A percentile compares a stretch with the other conserved stretches of the same genome.
Evolutionary conservation across 202 grass and related monocot species (phyloP).

Genomic region (Dendrocalamus latiflorus): DNA sequence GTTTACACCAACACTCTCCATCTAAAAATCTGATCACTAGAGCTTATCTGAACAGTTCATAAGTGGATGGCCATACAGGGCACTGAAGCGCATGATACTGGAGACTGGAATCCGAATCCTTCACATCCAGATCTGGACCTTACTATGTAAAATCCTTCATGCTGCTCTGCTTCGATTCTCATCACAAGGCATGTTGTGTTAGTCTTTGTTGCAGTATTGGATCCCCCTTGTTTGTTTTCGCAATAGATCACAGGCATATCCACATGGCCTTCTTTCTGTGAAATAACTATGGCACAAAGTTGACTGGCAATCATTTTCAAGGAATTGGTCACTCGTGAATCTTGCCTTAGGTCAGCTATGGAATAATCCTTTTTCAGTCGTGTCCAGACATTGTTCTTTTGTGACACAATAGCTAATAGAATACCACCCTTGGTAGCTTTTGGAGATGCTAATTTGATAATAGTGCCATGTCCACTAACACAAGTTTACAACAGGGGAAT

Average conservation of each 20-base stretch:
- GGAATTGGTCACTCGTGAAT: too few species aligned
- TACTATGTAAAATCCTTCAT: not conserved
- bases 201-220: too few species aligned
- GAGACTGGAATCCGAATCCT: not conserved
- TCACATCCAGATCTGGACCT: not conserved
- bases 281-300: not conserved
- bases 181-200: not conserved
- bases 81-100: too few species aligned
- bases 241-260: not conserved
- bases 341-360: too few species aligned
- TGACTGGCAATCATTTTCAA: not conserved
- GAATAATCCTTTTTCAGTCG: too few species aligned
- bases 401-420: too few species aligned
- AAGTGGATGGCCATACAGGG: not conserved
- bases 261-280: not conserved
- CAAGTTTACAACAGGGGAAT: too few species aligned
- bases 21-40: not conserved
- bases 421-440: too few species aligned
- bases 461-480: too few species aligned
- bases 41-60: slow-evolving; percentile 6
- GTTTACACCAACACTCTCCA: not conserved
- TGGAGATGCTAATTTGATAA: too few species aligned
- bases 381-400: too few species aligned
- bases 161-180: not conserved
- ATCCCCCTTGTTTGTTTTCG: not conserved